These are phyloP conservation scores for Ophioceras dolichostomum DNA, from an alignment of 2,329 filamentous ascomycete species.

Conservation along the genomic window DNA sequence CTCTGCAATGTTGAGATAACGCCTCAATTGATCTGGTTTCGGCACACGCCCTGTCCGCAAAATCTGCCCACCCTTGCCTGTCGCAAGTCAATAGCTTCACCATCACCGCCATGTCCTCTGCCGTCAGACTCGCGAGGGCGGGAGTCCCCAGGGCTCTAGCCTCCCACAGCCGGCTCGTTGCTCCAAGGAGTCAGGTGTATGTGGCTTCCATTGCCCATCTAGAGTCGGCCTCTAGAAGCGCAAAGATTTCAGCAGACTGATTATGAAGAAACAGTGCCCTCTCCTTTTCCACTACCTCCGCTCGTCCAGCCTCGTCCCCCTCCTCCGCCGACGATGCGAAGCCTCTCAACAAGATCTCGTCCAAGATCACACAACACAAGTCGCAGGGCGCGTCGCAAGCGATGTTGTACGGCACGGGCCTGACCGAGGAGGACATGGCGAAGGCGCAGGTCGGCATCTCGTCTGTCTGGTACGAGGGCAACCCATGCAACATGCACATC, in stretches of 20 bases:
- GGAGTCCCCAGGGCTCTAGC: conserved; percentile 10
- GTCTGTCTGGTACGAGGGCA: conserved; percentile 95
- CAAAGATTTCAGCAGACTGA: too few relatives aligned
- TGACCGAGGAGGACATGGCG: conserved; percentile 77
- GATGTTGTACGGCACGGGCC: conserved; percentile 94
- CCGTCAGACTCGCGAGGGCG: conserved; percentile 9
- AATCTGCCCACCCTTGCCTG: neutral
- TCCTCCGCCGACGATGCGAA: conserved; percentile 30
- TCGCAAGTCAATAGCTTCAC: neutral
- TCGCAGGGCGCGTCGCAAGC: conserved; percentile 97
- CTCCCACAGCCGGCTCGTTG: conserved; percentile 5
- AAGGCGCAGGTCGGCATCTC: conserved; percentile 98
- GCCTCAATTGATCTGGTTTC: conserved; percentile 6
- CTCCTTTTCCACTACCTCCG: conserved; percentile 37
- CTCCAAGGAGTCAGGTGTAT: conserved; percentile 5
- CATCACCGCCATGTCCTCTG: conserved; percentile 6
- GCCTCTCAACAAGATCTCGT: conserved; percentile 72
- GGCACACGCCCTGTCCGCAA: neutral
- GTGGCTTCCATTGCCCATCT: neutral
- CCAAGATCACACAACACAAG: conserved; percentile 86
- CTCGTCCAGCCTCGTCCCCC: conserved; percentile 28
- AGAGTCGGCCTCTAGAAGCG: too few relatives aligned
- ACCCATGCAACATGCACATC: conserved; percentile 99
- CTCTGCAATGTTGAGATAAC: conserved; percentile 3
- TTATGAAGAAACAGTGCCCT: too few relatives aligned